phyloP scores from a whole-genome alignment of 768 basidiomycete genomes.

The Boletus speciosus region DNA sequence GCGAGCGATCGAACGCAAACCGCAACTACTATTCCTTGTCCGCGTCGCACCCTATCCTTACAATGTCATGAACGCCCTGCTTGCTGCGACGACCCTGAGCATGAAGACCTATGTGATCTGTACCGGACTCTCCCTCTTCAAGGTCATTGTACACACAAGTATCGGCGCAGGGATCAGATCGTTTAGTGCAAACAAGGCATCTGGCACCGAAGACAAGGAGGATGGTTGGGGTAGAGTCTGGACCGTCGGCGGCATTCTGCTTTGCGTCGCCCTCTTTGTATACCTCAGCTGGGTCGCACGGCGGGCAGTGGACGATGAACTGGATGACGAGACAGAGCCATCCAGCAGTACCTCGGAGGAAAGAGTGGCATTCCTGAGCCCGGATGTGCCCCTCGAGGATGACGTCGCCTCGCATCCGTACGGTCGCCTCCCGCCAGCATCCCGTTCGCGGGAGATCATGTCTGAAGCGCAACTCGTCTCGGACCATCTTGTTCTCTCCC shows the following conservation, averaged over 20 bases:
- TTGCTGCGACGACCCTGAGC: slow-evolving; percentile 80
- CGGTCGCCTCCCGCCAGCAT: slow-evolving; percentile 16
- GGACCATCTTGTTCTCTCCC: slow-evolving; percentile 14
- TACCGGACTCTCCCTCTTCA: slow-evolving; percentile 83
- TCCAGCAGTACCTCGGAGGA: slow-evolving; percentile 41
- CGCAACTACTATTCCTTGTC: slow-evolving; percentile 85
- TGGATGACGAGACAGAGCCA: slow-evolving; percentile 40
- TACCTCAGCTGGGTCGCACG: slow-evolving; percentile 83
- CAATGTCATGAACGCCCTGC: slow-evolving; percentile 93
- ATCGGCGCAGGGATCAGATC: slow-evolving; percentile 83
- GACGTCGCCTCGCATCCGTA: slow-evolving; percentile 18
- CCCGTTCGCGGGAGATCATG: slow-evolving; percentile 36
- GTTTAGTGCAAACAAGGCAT: slow-evolving; percentile 55
- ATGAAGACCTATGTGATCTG: slow-evolving; percentile 74
- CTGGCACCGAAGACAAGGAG: slow-evolving; percentile 33
- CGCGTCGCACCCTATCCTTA: slow-evolving; percentile 90
- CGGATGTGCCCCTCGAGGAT: slow-evolving; percentile 25
- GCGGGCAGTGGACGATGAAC: slow-evolving; percentile 55
- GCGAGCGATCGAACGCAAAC: slow-evolving; percentile 82
- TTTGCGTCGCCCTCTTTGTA: slow-evolving; percentile 72
- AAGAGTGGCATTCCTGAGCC: slow-evolving; percentile 49
- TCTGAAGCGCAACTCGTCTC: slow-evolving; percentile 42
- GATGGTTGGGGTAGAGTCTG: slow-evolving; percentile 52
- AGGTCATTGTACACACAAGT: slow-evolving; percentile 87
- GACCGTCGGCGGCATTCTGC: slow-evolving; percentile 64